A percentile compares a stretch with the other conserved stretches of the same genome.
These are phyloP conservation scores for Halophytophthora batemanensis DNA, from an alignment of 352 stramenopile species.

Conservation along the genomic window DNA sequence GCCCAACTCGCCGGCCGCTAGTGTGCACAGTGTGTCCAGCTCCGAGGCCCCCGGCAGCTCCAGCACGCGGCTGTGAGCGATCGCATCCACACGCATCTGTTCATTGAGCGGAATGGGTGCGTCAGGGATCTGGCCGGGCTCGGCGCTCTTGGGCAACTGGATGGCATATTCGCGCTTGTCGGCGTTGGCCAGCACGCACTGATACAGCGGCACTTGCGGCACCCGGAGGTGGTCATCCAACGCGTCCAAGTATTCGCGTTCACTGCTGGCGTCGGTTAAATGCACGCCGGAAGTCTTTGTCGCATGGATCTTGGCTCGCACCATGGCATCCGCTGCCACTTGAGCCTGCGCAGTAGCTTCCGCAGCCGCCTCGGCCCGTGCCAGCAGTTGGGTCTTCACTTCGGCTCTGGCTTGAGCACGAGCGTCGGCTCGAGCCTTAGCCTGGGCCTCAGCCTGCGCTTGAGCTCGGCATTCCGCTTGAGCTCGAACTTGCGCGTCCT, in stretches of 20 bases:
- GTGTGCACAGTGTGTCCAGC: slow-evolving; percentile 53
- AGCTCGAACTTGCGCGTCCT: slow-evolving; percentile 8
- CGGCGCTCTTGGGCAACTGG: slow-evolving; percentile 18
- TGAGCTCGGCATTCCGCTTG: slow-evolving; percentile 10
- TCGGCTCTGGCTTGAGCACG: slow-evolving; percentile 3
- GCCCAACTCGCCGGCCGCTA: slow-evolving; percentile 43
- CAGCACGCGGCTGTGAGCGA: slow-evolving; percentile 36
- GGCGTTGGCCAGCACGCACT: slow-evolving; percentile 43
- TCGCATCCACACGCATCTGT: slow-evolving; percentile 33
- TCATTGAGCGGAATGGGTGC: slow-evolving; percentile 40
- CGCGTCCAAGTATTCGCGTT: slow-evolving; percentile 22
- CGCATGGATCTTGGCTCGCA: slow-evolving; percentile 1
- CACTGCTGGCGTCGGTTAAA: slow-evolving; percentile 17
- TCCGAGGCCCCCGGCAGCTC: slow-evolving; percentile 46
- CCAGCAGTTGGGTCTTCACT: background rate
- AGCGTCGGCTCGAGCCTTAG: slow-evolving; percentile 1
- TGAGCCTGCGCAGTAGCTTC: background rate
- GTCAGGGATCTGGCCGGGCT: slow-evolving; percentile 19
- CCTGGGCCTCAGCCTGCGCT: slow-evolving; percentile 4
- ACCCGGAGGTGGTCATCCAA: slow-evolving; percentile 11
- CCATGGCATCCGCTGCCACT: background rate
- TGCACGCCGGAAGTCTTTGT: background rate
- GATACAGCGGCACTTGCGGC: slow-evolving; percentile 24
- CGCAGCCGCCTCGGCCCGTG: background rate
- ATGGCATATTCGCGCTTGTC: slow-evolving; percentile 38